Percentiles rank a stretch among this genome's conserved stretches.
These are phyloP conservation scores for Poa annua DNA, from an alignment of 176 grass and related monocot species.

Conservation along the genomic window DNA sequence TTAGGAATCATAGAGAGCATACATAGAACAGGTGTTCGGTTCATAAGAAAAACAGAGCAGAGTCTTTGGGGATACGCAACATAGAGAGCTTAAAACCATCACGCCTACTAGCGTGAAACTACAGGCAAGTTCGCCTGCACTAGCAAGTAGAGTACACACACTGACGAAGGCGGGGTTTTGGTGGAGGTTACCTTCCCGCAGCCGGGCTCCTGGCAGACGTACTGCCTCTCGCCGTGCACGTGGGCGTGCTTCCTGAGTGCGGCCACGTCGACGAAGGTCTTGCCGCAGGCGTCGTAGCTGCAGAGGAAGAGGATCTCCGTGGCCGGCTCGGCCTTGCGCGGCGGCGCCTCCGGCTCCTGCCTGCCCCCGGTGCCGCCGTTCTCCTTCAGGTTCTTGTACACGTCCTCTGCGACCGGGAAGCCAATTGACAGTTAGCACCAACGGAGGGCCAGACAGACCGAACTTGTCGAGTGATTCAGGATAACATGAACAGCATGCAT, in stretches of 20 bases:
- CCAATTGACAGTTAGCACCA: background rate
- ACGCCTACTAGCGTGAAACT: background rate
- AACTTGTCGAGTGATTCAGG: too few species aligned
- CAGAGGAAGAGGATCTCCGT: slow-evolving; percentile 88
- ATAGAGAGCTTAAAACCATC: background rate
- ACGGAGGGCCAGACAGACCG: background rate
- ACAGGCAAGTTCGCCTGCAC: background rate
- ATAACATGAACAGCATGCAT: background rate
- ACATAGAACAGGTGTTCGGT: background rate
- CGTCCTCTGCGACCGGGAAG: slow-evolving; percentile 53
- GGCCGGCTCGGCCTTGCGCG: slow-evolving; percentile 58
- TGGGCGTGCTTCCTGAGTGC: slow-evolving; percentile 71
- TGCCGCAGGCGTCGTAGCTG: slow-evolving; percentile 78
- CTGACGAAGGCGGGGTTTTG: too few species aligned
- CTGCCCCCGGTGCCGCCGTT: background rate
- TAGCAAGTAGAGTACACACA: too few species aligned
- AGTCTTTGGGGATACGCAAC: background rate
- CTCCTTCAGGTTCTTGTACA: slow-evolving; percentile 51
- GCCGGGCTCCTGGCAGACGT: slow-evolving; percentile 66
- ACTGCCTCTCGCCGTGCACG: slow-evolving; percentile 71
- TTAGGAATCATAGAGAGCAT: background rate
- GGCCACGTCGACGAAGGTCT: slow-evolving; percentile 68
- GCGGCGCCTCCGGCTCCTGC: slow-evolving; percentile 34
- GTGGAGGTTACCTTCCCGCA: slow-evolving; percentile 75
- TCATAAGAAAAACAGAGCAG: background rate